Conservation (phyloP, 179 eudicot genomes). For the Silene vulgaris region DNA sequence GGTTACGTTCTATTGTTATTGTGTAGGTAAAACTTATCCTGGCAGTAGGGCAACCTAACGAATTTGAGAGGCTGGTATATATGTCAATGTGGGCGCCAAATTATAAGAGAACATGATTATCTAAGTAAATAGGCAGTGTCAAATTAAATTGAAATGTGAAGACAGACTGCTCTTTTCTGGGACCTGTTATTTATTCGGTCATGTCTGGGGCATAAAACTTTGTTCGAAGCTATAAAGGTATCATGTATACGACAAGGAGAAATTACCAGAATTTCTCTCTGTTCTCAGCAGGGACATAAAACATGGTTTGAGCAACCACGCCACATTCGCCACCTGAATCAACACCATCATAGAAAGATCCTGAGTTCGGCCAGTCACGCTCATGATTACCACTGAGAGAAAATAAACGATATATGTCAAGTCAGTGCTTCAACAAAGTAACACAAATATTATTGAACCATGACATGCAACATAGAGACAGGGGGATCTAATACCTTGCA, state of each 20-base stretch:
- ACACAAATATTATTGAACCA: neutral
- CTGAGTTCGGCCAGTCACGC: slow-evolving; percentile 49
- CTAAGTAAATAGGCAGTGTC: too few species aligned
- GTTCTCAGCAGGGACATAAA: slow-evolving; percentile 48
- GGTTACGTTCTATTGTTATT: neutral
- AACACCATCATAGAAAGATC: slow-evolving; percentile 39
- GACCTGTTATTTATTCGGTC: too few species aligned
- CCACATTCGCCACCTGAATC: slow-evolving; percentile 63
- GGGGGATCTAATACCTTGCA: slow-evolving; percentile 41
- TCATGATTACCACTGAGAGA: slow-evolving; percentile 48
- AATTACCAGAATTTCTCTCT: slow-evolving; percentile 42
- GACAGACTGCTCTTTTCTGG: too few species aligned
- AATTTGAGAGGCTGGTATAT: too few species aligned
- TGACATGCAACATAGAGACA: neutral
- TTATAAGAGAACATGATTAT: too few species aligned
- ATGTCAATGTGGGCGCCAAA: too few species aligned
- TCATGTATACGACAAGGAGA: neutral
- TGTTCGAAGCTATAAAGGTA: neutral
- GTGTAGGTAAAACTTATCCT: neutral
- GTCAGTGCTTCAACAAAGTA: slow-evolving; percentile 4
- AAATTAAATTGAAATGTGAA: too few species aligned
- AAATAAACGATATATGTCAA: neutral
- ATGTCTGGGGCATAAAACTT: too few species aligned
- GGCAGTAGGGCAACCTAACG: too few species aligned
- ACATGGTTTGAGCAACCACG: slow-evolving; percentile 46